These are phyloP conservation scores for Paramecium pentaurelia DNA, from an alignment of 73 alveolate species.

Conservation along the genomic window DNA sequence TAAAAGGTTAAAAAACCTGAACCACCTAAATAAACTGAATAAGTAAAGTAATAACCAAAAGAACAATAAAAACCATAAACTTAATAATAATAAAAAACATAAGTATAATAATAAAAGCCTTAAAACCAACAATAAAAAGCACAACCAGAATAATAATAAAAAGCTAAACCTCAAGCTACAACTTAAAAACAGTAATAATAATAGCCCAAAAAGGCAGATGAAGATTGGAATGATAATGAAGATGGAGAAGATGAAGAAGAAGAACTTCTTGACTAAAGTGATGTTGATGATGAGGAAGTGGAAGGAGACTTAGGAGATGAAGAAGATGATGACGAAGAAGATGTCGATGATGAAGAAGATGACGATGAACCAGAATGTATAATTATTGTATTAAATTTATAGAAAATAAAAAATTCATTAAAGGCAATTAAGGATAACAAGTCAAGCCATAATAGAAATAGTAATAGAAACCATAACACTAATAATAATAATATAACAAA, in stretches of 20 bases:
- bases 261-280: conserved; percentile 54
- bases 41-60: not conserved
- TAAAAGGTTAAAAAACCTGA: not conserved
- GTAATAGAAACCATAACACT: not conserved
- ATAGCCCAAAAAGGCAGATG: conserved; percentile 62
- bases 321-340: conserved; percentile 48
- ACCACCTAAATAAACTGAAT: not conserved
- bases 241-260: conserved; percentile 42
- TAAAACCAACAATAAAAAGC: conserved; percentile 3
- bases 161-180: conserved; percentile 49
- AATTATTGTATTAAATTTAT: not conserved
- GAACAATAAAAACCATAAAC: not conserved
- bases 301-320: not conserved
- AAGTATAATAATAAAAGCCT: conserved; percentile 5
- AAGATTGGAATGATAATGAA: conserved; percentile 62
- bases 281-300: conserved; percentile 52
- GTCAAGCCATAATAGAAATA: not conserved
- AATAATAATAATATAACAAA: not conserved
- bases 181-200: conserved; percentile 19
- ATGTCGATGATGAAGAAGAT: conserved; percentile 63
- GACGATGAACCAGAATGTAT: conserved; percentile 20
- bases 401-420: not conserved
- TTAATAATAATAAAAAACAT: conserved; percentile 40
- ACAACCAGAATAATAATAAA: not conserved
- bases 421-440: conserved; percentile 25